Evolutionary conservation across 1,139 yeast species (phyloP).

Genomic region (Geotrichum reessii): DNA sequence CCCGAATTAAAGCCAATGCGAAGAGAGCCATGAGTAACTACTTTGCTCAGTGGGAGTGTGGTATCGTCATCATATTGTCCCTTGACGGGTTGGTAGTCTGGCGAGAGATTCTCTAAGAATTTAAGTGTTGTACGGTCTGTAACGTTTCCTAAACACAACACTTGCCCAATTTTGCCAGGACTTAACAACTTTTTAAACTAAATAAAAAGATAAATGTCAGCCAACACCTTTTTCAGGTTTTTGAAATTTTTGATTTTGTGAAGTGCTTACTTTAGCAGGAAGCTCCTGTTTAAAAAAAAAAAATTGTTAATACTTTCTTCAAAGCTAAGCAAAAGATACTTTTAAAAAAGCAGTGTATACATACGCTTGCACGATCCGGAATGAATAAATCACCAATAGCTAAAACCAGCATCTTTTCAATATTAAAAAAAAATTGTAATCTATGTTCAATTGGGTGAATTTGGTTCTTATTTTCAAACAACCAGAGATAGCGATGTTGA

Average conservation of each 20-base stretch:
- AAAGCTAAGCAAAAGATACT: not conserved
- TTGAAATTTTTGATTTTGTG: not conserved
- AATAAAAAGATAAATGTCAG: not conserved
- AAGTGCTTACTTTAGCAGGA: slow-evolving; percentile 36
- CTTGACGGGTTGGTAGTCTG: slow-evolving; percentile 67
- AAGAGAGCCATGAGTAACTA: slow-evolving; percentile 63
- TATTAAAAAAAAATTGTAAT: not conserved
- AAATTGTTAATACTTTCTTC: slow-evolving; percentile 18
- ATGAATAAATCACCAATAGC: slow-evolving; percentile 87
- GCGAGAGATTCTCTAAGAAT: slow-evolving; percentile 61
- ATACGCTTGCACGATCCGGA: slow-evolving; percentile 72
- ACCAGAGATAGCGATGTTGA: not conserved
- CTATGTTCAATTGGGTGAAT: not conserved
- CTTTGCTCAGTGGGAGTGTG: slow-evolving; percentile 56
- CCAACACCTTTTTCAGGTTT: not conserved
- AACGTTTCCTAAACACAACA: slow-evolving; percentile 78
- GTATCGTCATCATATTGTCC: slow-evolving; percentile 60
- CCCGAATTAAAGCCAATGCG: slow-evolving; percentile 85
- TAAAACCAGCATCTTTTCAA: slow-evolving; percentile 60
- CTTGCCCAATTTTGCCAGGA: slow-evolving; percentile 81
- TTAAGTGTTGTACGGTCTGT: slow-evolving; percentile 59
- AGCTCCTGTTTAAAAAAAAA: slow-evolving; percentile 35
- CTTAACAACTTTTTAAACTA: slow-evolving; percentile 68
- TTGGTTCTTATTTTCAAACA: not conserved
- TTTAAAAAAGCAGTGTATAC: slow-evolving; percentile 21